These are phyloP conservation scores for Pouteria campechiana DNA, from an alignment of 179 eudicot genomes.

Conservation along the genomic window DNA sequence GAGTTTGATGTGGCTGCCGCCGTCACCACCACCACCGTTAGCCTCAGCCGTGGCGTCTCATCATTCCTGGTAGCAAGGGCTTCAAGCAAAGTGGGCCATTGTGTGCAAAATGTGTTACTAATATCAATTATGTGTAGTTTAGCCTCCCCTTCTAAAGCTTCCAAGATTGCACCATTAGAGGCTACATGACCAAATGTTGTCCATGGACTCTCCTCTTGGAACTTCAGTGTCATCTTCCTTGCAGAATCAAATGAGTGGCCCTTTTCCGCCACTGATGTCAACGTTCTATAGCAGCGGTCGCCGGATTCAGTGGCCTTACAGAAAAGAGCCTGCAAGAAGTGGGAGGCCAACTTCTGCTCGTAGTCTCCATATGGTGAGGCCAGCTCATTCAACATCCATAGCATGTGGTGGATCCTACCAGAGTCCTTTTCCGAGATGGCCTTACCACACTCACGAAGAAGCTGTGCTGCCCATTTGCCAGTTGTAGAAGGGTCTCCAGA, in stretches of 20 bases:
- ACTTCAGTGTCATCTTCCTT: constrained; percentile 30
- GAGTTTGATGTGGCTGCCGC: constrained; percentile 9
- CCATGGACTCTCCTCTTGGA: constrained; percentile 53
- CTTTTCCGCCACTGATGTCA: constrained; percentile 25
- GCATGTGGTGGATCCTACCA: constrained; percentile 25
- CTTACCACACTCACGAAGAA: constrained; percentile 27
- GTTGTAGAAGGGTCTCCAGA: constrained; percentile 12
- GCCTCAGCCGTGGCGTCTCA: constrained; percentile 34
- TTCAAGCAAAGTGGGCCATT: constrained; percentile 48
- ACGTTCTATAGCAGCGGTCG: constrained; percentile 25
- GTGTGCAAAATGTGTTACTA: constrained; percentile 42
- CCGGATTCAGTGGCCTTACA: constrained; percentile 36
- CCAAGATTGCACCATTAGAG: constrained; percentile 43
- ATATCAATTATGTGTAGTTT: constrained; percentile 40
- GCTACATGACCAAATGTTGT: constrained; percentile 49
- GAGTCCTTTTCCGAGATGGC: constrained; percentile 40
- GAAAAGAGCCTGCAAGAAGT: constrained; percentile 43
- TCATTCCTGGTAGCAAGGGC: constrained; percentile 39
- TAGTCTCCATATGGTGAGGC: constrained; percentile 44
- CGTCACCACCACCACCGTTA: constrained; percentile 36
- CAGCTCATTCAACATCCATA: constrained; percentile 49
- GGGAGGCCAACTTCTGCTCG: constrained; percentile 37
- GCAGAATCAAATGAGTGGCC: constrained; percentile 31
- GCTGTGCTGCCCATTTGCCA: constrained; percentile 30
- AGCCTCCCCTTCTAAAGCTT: constrained; percentile 35